Conservation (phyloP, 345 rosid species). For the Raphanus raphanistrum region DNA sequence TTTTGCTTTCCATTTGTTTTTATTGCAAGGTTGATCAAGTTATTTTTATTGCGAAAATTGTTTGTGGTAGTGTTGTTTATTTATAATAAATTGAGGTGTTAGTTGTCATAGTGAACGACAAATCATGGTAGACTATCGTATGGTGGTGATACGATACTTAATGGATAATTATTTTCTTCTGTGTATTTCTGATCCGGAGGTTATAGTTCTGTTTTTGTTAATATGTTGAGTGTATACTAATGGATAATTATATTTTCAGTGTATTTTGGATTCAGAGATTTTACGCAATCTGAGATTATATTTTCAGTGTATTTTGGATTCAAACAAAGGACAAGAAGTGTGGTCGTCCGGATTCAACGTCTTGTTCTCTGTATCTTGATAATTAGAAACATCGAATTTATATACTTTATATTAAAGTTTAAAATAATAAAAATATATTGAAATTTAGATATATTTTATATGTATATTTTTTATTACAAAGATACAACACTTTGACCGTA, state of each 20-base stretch:
- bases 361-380: neutral
- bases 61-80: neutral
- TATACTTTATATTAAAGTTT: neutral
- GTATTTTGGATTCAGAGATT: neutral
- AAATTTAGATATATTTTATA: too few relatives aligned
- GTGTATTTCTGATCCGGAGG: neutral
- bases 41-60: neutral
- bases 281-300: neutral
- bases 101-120: neutral
- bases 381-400: neutral
- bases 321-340: neutral
- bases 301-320: neutral
- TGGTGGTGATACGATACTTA: neutral
- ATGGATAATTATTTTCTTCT: neutral
- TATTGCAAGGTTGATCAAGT: neutral
- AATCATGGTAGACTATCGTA: neutral
- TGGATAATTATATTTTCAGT: neutral
- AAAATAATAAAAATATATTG: too few relatives aligned
- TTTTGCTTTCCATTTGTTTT: slow-evolving; percentile 17
- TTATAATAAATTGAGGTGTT: neutral
- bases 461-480: too few relatives aligned
- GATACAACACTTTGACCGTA: too few relatives aligned
- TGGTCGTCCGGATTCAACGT: neutral
- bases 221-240: neutral
- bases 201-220: neutral